Percentiles rank a stretch among this genome's conserved stretches.
Evolutionary conservation across 805 yeast genomes (phyloP).

Genomic region (Yarrowia sp.): DNA sequence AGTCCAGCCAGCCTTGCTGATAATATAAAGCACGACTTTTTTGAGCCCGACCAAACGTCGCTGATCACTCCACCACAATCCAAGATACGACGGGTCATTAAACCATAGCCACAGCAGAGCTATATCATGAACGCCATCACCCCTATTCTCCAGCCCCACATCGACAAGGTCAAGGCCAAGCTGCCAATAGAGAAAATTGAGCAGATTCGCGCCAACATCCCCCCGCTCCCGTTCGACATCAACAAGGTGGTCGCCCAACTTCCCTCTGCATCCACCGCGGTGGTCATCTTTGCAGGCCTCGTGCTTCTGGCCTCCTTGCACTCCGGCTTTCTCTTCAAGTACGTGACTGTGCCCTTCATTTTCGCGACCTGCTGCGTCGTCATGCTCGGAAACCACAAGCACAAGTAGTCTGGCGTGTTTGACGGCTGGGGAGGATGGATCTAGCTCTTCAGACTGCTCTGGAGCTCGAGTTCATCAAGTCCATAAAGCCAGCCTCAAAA

Average conservation of each 20-base stretch:
- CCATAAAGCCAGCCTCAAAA: too few relatives aligned
- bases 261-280: constrained; percentile 7
- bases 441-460: too few relatives aligned
- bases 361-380: constrained; percentile 17
- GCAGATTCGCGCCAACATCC: constrained; percentile 21
- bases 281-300: constrained; percentile 11
- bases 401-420: background rate
- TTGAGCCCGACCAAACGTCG: background rate
- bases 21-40: background rate
- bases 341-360: constrained; percentile 19
- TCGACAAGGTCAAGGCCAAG: constrained; percentile 24
- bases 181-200: constrained; percentile 17
- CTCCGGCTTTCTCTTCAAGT: constrained; percentile 22
- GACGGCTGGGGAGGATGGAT: too few relatives aligned
- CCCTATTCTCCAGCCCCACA: constrained; percentile 16
- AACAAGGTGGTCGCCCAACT: constrained; percentile 6
- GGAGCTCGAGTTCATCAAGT: too few relatives aligned
- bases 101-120: background rate
- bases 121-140: constrained; percentile 2
- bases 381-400: constrained; percentile 15
- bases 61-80: background rate
- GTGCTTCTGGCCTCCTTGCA: constrained; percentile 7
- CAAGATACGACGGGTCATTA: background rate
- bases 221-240: constrained; percentile 22
- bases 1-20: background rate